Evolutionary conservation across 495 filamentous ascomycete genomes (phyloP).

Genomic region (Penicillium herquei): DNA sequence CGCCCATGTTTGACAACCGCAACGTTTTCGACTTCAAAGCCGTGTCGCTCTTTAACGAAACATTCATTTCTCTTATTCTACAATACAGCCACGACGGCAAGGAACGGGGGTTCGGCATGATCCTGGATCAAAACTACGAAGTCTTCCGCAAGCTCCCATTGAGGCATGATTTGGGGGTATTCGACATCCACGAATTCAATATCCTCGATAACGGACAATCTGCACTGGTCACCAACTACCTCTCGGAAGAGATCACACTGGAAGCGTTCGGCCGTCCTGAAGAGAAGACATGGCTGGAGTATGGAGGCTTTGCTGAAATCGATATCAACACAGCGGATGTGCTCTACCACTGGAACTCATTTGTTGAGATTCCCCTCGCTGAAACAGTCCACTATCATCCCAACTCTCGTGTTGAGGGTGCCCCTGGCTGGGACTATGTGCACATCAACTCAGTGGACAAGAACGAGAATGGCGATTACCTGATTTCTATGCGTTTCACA

Average conservation of each 20-base stretch:
- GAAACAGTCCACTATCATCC: conserved; percentile 26
- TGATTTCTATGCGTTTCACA: conserved; percentile 56
- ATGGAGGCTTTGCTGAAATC: conserved; percentile 40
- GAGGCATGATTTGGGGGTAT: conserved; percentile 28
- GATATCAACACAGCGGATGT: conserved; percentile 40
- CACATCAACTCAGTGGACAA: conserved; percentile 63
- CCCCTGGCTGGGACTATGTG: conserved; percentile 55
- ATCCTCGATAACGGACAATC: conserved; percentile 33
- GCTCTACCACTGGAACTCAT: conserved; percentile 44
- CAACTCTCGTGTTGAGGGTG: conserved; percentile 10
- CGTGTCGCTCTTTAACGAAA: conserved; percentile 25
- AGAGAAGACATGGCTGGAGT: conserved; percentile 31
- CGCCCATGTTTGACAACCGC: conserved; percentile 29
- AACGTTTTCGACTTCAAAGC: conserved; percentile 41
- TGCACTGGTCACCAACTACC: conserved; percentile 45
- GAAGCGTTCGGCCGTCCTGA: conserved; percentile 32
- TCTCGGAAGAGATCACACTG: conserved; percentile 37
- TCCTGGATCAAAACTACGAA: conserved; percentile 30
- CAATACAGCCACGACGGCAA: conserved; percentile 29
- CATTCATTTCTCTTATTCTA: conserved; percentile 44
- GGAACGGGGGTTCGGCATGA: conserved; percentile 29
- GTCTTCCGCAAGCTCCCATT: conserved; percentile 33
- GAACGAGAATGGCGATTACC: conserved; percentile 51
- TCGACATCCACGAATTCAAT: conserved; percentile 50
- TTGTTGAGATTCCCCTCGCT: conserved; percentile 32